Evolutionary conservation across 495 filamentous ascomycete genomes (phyloP), one percentile per base, ranked within the genome.

Genomic region (Penicillium fimorum): DNA sequence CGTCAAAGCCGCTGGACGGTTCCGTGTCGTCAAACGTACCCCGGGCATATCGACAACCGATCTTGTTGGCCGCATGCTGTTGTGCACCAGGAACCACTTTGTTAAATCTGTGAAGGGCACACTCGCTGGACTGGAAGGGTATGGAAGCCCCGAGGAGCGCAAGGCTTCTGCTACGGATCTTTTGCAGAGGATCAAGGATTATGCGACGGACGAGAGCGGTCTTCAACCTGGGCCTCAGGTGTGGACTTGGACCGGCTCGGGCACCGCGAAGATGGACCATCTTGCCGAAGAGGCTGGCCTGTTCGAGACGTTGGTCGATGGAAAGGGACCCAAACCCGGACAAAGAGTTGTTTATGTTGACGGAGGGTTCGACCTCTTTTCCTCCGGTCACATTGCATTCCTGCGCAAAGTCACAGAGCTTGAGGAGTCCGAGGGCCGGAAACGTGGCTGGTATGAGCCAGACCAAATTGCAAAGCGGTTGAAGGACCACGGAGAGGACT

Each of bases 21-120:
- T 99, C 79, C 86, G 88, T 65, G 90, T 97, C 13, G 94, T 99
- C 18, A 93, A 92, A 73, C 79, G 94, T n/a, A 97, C 95, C 0
- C 93, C 93, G 0, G 90, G 90, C 32, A 99, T 99, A 58, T 95
- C 90, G 5, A 99, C 94, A 1, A 99, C 94, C 3, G 95, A 99
- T 65, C 81, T 99, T 8, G 94, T 99, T 37, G 94, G 95, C 3
- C 84, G 94, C 52, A 99, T 99, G 95, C 79, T 99, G 61, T 74
- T 97, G 47, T 97, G 91, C 70, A 96, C 92, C 1, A 88, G 84
- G 66, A 87, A 80, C 20, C 93, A 97, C 71, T 95, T 95, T 60
- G 88, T 97, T 57, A 86, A 84, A 60, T 89, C 86, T 17, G 77
- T 96, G 38, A 77, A 82, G 57, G 77, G 73, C 9, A 71, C 77